Evolutionary conservation across 352 stramenopile genomes (phyloP).

Genomic region (Pythium biforme): DNA sequence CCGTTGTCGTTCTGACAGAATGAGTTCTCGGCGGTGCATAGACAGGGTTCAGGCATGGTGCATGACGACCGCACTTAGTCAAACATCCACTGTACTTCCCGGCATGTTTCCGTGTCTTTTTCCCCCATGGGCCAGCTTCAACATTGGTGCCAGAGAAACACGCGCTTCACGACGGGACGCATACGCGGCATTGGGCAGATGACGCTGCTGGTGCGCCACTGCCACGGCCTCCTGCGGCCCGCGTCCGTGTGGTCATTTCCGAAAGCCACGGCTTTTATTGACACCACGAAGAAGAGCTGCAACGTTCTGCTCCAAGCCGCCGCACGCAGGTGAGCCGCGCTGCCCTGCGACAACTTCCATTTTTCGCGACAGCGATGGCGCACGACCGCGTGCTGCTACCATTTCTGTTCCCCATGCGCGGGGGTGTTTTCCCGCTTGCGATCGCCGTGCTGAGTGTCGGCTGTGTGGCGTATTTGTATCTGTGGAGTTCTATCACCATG

Average conservation of each 20-base stretch:
- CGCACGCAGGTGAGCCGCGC: too few species aligned
- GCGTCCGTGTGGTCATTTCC: background rate
- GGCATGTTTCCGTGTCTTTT: conserved; percentile 5
- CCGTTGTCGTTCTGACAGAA: background rate
- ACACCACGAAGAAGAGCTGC: too few species aligned
- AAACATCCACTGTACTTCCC: background rate
- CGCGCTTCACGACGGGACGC: background rate
- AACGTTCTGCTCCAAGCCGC: background rate
- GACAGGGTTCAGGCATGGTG: background rate
- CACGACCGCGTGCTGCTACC: background rate
- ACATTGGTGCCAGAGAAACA: conserved; percentile 11
- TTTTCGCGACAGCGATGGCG: background rate
- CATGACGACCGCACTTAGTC: conserved; percentile 1
- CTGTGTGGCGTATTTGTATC: conserved; percentile 20
- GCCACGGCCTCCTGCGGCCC: background rate
- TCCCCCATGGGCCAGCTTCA: conserved; percentile 1
- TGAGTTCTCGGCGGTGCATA: conserved; percentile 2
- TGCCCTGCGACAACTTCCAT: background rate
- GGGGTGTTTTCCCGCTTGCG: background rate
- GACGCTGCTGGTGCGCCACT: background rate
- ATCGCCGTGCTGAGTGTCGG: conserved; percentile 18
- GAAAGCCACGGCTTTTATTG: background rate
- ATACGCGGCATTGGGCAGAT: background rate
- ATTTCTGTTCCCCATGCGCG: conserved; percentile 5
- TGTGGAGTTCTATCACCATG: conserved; percentile 17